Evolutionary conservation across 148 eudicot genomes (phyloP).

Genomic region (Amaranthus palmeri): DNA sequence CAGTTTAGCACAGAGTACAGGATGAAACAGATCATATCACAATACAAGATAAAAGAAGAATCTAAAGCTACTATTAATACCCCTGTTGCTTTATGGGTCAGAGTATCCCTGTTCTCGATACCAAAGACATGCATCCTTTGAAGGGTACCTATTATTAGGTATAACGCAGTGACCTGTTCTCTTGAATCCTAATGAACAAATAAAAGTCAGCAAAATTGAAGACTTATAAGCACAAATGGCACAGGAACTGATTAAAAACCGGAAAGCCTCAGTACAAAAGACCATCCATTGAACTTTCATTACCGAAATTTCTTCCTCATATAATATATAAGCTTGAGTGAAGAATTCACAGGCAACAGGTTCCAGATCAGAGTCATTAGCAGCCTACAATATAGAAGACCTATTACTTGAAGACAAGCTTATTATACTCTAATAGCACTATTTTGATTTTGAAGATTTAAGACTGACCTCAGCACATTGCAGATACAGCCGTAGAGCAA

Average conservation of each 20-base stretch:
- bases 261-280: background rate
- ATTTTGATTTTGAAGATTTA: background rate
- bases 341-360: constrained; percentile 98
- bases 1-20: background rate
- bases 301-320: constrained; percentile 98
- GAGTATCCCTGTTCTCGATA: constrained; percentile 90
- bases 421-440: constrained; percentile 1
- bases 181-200: constrained; percentile 63
- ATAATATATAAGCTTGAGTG: constrained; percentile 94
- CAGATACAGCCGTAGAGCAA: constrained; percentile 75
- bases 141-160: constrained; percentile 89
- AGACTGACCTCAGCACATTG: constrained; percentile 88
- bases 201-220: constrained; percentile 18
- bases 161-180: constrained; percentile 86
- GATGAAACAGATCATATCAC: background rate
- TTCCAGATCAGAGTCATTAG: constrained; percentile 88
- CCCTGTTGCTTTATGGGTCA: constrained; percentile 99
- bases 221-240: constrained; percentile 3
- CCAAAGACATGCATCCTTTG: constrained; percentile 93
- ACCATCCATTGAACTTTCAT: constrained; percentile 6
- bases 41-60: constrained; percentile 9
- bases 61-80: constrained; percentile 34
- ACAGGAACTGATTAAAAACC: background rate
- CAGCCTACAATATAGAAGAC: constrained; percentile 52
- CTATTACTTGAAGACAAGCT: constrained; percentile 4